Base-by-base conservation (phyloP, 2,329 filamentous ascomycete species). In the Aspergillus tubingensis region DNA sequence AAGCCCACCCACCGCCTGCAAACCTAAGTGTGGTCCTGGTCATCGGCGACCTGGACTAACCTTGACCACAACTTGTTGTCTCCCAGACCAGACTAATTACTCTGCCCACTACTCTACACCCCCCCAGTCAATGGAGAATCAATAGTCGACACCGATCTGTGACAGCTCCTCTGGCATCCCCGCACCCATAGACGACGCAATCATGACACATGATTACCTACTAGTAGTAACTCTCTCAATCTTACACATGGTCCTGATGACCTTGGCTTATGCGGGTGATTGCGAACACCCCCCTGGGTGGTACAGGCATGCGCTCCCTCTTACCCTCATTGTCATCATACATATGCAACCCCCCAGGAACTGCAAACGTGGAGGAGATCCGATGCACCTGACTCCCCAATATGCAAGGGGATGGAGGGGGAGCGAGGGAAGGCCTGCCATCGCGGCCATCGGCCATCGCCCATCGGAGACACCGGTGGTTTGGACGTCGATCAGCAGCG, bases 361-460 rank as follows among this genome's bases (percentile, higher is more conserved):
- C 49, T 44, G 48, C 43, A 60, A 62, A 60, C 61, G 61, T 62
- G 61, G 61, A 54, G 19, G 53, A 49, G 49, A 32, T 49, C 36
- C 21, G 48, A 56, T 36, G 47, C 38, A 47, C 41, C 53, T 32
- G 53, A 44, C 53, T 48, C 49, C 44, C 17, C 17, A 23, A 32
- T 44, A 62, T 52, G 61, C 61, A 60, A 62, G 61, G 60, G 61
- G 36, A 41, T 36, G 32, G 32, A 13, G 32, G 10, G 32, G 32
- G 32, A 36, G 32, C 0, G 32, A 13, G 10, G 19, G 25, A 15
- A 50, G 19, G 19, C 41, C 41, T 44, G 41, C 41, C 43, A 48
- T 30, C 48, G 19, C 30, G 54, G 8, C 30, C 25, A 27, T 27
- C 25, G 2, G 0, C 17, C 53, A 57, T 50, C 38, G 39, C 13